These are phyloP conservation scores for Dictyostelium capitatum DNA, from an alignment of 78 protist species.

Conservation along the genomic window DNA sequence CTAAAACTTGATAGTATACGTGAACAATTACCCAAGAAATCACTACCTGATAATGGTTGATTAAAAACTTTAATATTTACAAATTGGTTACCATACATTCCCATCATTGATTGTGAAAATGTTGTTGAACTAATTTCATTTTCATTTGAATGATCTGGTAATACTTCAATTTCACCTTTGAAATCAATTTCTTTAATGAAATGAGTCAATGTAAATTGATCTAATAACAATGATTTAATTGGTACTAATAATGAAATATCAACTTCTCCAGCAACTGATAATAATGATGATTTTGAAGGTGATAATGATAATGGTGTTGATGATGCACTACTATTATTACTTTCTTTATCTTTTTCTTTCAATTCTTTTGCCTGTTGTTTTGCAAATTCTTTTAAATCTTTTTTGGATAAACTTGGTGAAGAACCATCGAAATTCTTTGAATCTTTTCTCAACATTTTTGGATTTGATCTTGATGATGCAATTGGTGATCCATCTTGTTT, in stretches of 20 bases:
- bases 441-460: conserved; percentile 31
- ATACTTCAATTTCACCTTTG: conserved; percentile 18
- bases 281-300: too few relatives aligned
- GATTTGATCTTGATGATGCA: conserved; percentile 2
- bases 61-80: conserved; percentile 60
- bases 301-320: not conserved
- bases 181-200: conserved; percentile 63
- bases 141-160: conserved; percentile 3
- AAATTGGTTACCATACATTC: conserved; percentile 28
- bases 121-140: not conserved
- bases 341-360: not conserved
- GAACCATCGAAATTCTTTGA: not conserved
- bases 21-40: not conserved
- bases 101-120: conserved; percentile 23
- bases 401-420: not conserved
- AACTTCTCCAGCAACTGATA: not conserved
- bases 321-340: not conserved
- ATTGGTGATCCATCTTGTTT: not conserved
- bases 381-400: conserved; percentile 26
- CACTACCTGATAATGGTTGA: conserved; percentile 11
- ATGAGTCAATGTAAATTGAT: not conserved
- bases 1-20: conserved; percentile 15
- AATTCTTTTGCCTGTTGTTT: not conserved
- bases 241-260: not conserved
- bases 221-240: not conserved